Evolutionary conservation across 2,329 filamentous ascomycete species (phyloP).

Genomic region (Colletotrichum lindemuthianum): DNA sequence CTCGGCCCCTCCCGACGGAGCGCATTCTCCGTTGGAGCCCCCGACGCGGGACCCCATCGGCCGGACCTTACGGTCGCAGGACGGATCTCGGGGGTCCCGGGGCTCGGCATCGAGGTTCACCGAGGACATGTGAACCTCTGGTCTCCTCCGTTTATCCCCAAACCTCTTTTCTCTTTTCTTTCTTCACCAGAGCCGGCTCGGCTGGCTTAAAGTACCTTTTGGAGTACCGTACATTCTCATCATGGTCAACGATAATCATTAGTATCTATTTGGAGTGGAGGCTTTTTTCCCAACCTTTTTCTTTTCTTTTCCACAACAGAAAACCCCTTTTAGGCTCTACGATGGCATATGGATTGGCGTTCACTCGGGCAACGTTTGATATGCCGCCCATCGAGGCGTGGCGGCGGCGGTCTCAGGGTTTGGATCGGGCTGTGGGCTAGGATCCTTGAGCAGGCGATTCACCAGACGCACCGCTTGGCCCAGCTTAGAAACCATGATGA

Average conservation of each 20-base stretch:
- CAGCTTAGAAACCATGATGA: conserved; percentile 11
- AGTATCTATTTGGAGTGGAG: conserved; percentile 24
- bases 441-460: too few relatives aligned
- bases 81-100: conserved; percentile 44
- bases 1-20: conserved; percentile 42
- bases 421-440: too few relatives aligned
- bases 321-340: conserved; percentile 16
- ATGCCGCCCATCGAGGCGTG: not conserved
- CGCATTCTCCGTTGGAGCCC: conserved; percentile 39
- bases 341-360: conserved; percentile 34
- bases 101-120: conserved; percentile 52
- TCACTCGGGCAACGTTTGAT: conserved; percentile 12
- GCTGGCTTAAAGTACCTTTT: conserved; percentile 19
- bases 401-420: not conserved
- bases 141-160: too few relatives aligned
- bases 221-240: conserved; percentile 34
- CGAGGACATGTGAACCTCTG: conserved; percentile 46
- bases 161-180: conserved; percentile 1
- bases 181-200: conserved; percentile 17
- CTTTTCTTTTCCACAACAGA: not conserved
- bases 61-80: conserved; percentile 48
- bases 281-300: not conserved
- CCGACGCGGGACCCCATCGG: conserved; percentile 49
- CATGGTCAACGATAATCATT: conserved; percentile 32
- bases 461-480: not conserved